A percentile compares a stretch with the other conserved stretches of the same genome.
Evolutionary conservation across 805 yeast genomes (phyloP).

Genomic region (Lachancea sp.): DNA sequence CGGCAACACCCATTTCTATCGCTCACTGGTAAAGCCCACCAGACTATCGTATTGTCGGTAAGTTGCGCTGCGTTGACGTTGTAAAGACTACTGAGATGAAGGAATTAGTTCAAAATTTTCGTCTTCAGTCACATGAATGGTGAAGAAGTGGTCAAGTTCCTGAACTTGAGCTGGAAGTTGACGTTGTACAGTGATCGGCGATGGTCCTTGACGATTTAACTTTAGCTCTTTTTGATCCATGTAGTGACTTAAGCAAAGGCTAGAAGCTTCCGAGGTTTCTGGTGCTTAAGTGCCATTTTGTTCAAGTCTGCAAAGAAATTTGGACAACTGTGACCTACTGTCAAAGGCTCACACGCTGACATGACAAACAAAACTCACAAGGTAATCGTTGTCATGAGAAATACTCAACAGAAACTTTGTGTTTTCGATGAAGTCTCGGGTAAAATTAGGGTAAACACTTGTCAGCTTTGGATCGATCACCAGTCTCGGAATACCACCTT

Average conservation of each 20-base stretch:
- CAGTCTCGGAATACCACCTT: conserved; percentile 13
- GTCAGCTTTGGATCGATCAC: conserved; percentile 11
- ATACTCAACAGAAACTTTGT: conserved; percentile 18
- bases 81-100: background rate
- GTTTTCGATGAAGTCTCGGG: conserved; percentile 10
- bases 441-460: conserved; percentile 1
- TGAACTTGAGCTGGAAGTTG: too few species aligned
- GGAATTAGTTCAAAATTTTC: background rate
- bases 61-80: background rate
- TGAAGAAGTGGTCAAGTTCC: too few species aligned
- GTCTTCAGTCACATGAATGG: background rate
- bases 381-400: conserved; percentile 29
- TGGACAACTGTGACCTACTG: background rate
- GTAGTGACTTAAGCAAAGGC: too few species aligned
- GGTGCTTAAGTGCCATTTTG: too few species aligned
- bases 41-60: background rate
- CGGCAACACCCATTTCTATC: conserved; percentile 33
- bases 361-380: conserved; percentile 17
- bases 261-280: too few species aligned
- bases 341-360: background rate
- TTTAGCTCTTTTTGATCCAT: too few species aligned
- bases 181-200: too few species aligned
- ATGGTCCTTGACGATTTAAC: background rate
- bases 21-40: too few species aligned
- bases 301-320: too few species aligned